A percentile compares a stretch with the other conserved stretches of the same genome.
Evolutionary conservation across 176 grass and related monocot species (phyloP).

Genomic region (Coix lacrymajobi): DNA sequence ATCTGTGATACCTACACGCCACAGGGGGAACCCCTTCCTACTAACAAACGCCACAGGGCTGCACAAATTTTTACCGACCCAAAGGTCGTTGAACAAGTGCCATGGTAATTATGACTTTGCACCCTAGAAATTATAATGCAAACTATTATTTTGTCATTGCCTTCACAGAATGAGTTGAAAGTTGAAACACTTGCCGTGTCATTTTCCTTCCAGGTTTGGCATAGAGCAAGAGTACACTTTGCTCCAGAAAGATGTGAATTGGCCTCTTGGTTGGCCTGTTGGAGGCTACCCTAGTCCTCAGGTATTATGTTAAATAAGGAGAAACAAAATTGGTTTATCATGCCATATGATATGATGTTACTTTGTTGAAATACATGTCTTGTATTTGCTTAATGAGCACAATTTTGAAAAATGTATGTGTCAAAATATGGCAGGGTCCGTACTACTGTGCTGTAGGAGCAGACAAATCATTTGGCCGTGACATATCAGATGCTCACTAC

Average conservation of each 20-base stretch:
- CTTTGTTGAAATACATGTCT: background rate
- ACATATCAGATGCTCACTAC: slow-evolving; percentile 99
- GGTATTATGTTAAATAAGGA: slow-evolving; percentile 42
- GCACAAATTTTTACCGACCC: slow-evolving; percentile 73
- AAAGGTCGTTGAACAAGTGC: slow-evolving; percentile 72
- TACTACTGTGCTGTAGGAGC: slow-evolving; percentile 93
- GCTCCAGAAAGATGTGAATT: slow-evolving; percentile 77
- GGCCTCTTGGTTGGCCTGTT: slow-evolving; percentile 99
- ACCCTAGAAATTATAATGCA: background rate
- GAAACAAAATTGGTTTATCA: background rate
- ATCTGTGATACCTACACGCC: slow-evolving; percentile 83
- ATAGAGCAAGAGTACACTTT: slow-evolving; percentile 99
- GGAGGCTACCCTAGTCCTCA: slow-evolving; percentile 97
- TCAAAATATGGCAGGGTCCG: slow-evolving; percentile 62
- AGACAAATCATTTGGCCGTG: slow-evolving; percentile 97
- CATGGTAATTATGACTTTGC: slow-evolving; percentile 55
- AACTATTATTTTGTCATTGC: background rate
- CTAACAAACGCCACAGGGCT: slow-evolving; percentile 70
- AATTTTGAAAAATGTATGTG: background rate
- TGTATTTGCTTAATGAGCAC: background rate
- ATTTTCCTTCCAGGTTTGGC: slow-evolving; percentile 60
- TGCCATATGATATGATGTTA: background rate
- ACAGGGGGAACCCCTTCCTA: slow-evolving; percentile 67
- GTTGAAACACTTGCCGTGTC: background rate
- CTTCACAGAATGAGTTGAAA: background rate